Conservation (phyloP, 768 basidiomycete species). For the Phlegmacium glaucopus region DNA sequence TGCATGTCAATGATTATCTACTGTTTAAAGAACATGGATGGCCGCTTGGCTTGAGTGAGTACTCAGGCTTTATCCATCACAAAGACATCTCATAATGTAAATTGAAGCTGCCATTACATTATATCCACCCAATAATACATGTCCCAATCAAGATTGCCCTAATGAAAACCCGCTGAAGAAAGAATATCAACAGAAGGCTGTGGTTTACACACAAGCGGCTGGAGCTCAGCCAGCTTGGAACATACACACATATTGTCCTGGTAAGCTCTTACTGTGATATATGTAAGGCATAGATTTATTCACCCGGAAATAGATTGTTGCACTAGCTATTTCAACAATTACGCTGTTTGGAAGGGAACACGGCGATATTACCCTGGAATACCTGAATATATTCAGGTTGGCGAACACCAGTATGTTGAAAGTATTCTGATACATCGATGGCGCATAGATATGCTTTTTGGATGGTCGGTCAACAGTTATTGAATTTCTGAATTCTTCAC, state of each 20-base stretch:
- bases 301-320: background rate
- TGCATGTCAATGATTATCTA: background rate
- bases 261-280: conserved; percentile 11
- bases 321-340: conserved; percentile 20
- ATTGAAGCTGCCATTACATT: conserved; percentile 6
- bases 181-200: conserved; percentile 11
- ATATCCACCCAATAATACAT: conserved; percentile 6
- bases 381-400: conserved; percentile 21
- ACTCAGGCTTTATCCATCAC: background rate
- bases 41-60: conserved; percentile 2
- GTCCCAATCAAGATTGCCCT: background rate
- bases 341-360: conserved; percentile 9
- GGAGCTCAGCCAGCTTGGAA: conserved; percentile 21
- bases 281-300: background rate
- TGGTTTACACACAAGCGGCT: conserved; percentile 15
- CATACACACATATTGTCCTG: conserved; percentile 16
- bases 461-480: conserved; percentile 22
- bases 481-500: too few species aligned
- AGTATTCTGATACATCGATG: conserved; percentile 10
- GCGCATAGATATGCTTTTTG: conserved; percentile 16
- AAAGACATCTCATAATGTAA: background rate
- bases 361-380: conserved; percentile 18
- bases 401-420: conserved; percentile 25
- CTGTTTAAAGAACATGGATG: conserved; percentile 6
- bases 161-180: conserved; percentile 13